Evolutionary conservation across 805 yeast species (phyloP), one percentile per base, ranked within the genome.

Genomic region (Saccharomyces paradoxus): DNA sequence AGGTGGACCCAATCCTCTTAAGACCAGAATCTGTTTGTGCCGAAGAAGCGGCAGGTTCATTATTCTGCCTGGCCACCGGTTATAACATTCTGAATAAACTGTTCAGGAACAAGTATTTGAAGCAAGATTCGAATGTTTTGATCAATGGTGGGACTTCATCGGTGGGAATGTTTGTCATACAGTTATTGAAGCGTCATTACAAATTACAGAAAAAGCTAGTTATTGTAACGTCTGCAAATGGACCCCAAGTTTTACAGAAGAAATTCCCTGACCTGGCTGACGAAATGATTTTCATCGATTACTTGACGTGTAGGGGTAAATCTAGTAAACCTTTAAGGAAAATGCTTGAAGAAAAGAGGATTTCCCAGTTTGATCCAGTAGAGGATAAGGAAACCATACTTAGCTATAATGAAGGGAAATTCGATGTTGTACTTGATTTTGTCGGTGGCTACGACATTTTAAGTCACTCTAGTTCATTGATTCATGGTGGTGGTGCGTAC

Each of bases 101-200:
- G 46, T 52, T 62, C 57, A 50, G 57, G 57, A 63, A 56, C 56
- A 62, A 50, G 48, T 54, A 61, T 59, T 28, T 70, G 60, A 75
- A 74, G 41, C 70, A 71, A 4, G 72, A 73, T 9, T 69, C 81
- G 1, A 78, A 77, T 53, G 79, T 88, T 2, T 72, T 87, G 49
- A 74, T 89, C 46, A 75, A 87, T 57, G 96, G 96, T 53, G 95
- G 87, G 17, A 83, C 88, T 2, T 80, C 95, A 1, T 74, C 83
- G n/a, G 87, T 86, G 8, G 96, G 94, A 1, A 68, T 81, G 56
- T 77, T 75, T 69, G 77, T 79, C 4, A 74, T 82, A 32, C 90
- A 85, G 65, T 62, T 87, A 28, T 77, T 84, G 21, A 84, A 80
- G 64, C 63, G 75, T 27, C 68, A 73, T 58, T 80, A 74, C 59